phyloP scores from a whole-genome alignment of 768 basidiomycete genomes.

The Auriculariales sp. region DNA sequence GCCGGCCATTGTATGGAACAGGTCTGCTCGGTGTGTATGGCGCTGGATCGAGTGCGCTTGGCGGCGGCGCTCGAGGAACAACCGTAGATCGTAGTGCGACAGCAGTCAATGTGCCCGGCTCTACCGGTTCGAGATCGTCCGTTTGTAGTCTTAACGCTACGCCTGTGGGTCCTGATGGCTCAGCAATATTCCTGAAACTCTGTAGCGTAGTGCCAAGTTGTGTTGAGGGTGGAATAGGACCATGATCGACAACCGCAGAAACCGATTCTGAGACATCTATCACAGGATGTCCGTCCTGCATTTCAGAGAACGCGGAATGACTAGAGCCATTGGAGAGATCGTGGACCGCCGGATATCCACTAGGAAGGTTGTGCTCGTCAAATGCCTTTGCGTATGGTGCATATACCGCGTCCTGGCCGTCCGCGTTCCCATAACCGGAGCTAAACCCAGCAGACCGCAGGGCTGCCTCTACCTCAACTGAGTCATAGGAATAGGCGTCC shows the following conservation, averaged over 20 bases:
- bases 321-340: not conserved
- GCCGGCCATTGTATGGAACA: not conserved
- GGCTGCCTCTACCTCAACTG: no score
- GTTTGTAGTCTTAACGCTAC: not conserved
- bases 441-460: not conserved
- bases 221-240: not conserved
- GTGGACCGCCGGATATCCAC: not conserved
- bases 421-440: not conserved
- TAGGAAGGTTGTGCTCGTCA: not conserved
- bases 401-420: not conserved
- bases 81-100: not conserved
- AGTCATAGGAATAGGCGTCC: not conserved
- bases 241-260: no score
- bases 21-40: not conserved
- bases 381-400: not conserved
- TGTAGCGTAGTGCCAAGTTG: not conserved
- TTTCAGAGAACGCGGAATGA: not conserved
- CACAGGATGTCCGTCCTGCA: no score
- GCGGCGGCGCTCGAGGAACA: not conserved
- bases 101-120: not conserved
- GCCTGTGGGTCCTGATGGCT: not conserved
- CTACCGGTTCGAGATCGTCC: not conserved
- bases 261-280: no score
- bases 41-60: not conserved
- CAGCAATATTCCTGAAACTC: not conserved